Evolutionary conservation across 1,284 basidiomycete species (phyloP), one percentile per base, ranked within the genome.

Genomic region (Spongiforma sp.): DNA sequence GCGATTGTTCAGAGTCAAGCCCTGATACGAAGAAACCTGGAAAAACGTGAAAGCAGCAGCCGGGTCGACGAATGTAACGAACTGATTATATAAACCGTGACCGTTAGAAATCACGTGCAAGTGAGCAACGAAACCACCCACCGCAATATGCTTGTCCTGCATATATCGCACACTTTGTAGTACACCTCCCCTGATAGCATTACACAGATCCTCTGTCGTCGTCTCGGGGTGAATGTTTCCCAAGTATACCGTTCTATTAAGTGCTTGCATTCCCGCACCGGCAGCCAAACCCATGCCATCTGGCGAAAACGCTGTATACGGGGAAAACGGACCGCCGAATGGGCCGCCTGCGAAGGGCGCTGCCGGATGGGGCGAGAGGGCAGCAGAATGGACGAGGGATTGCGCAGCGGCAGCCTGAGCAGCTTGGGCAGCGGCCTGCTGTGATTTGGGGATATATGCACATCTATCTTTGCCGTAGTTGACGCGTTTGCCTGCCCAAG

Each of bases 381-480:
- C 83, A 2, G 82, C 82, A 28, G 84, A 83, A 65, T 90, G 86
- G 32, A 93, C 89, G 56, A 93, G 84, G 6, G 90, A 90, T 74
- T 93, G 91, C 0, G 91, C 91, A 15, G 91, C 91, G n/a, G 89
- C 91, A 24, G 89, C 90, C 71, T 93, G 91, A 24, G 91, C 91
- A 63, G 90, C 89, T 69, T 92, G 91, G 9, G 91, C 91, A 28
- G 91, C 91, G 1, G 87, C 90, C 77, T 95, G 93, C 75, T 95
- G 93, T 11, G 91, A 93, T 79, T 94, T 95, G 59, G 93, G 94
- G 54, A 95, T 93, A 75, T 98, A 98, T 14, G 96, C 96, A 69
- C 95, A 97, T 67, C 95, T 93, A 75, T 96, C 94, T 79, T 97
- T 97, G 75, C 96, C 96, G 72, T 95, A 98, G 79, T 95, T 95